A percentile compares a stretch with the other conserved stretches of the same genome.
phyloP scores from a whole-genome alignment of 108 stramenopile species.

The Nannochloropsis gaditana region DNA sequence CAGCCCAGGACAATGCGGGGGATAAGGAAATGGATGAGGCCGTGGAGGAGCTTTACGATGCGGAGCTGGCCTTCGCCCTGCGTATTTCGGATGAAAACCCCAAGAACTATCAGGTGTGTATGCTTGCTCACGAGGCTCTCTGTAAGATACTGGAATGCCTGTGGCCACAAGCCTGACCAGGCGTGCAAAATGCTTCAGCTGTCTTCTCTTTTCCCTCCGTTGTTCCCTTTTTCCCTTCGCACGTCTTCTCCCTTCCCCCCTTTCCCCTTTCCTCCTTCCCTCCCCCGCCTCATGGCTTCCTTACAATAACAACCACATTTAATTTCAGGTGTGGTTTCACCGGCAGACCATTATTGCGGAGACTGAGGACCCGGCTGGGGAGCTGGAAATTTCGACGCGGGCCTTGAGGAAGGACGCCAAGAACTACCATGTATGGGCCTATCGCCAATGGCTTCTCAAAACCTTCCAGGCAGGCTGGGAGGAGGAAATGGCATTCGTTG shows the following conservation, averaged over 20 bases:
- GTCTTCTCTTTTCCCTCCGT: too few species aligned
- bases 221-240: too few species aligned
- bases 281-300: neutral
- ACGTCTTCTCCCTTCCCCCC: neutral
- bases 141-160: too few species aligned
- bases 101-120: neutral
- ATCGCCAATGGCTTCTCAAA: neutral
- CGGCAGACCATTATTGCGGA: neutral
- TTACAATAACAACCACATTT: neutral
- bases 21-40: neutral
- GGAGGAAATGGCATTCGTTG: neutral
- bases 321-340: conserved; percentile 13
- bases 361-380: neutral
- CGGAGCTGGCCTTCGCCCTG: neutral
- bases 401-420: neutral
- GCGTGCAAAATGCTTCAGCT: too few species aligned
- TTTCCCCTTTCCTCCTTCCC: neutral
- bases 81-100: neutral
- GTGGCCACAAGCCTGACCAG: too few species aligned
- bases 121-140: neutral
- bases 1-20: neutral
- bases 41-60: conserved; percentile 1
- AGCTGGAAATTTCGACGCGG: neutral
- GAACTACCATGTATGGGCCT: neutral
- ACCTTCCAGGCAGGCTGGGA: neutral